phyloP scores from a whole-genome alignment of 73 alveolate species.

The Blepharisma stoltei region DNA sequence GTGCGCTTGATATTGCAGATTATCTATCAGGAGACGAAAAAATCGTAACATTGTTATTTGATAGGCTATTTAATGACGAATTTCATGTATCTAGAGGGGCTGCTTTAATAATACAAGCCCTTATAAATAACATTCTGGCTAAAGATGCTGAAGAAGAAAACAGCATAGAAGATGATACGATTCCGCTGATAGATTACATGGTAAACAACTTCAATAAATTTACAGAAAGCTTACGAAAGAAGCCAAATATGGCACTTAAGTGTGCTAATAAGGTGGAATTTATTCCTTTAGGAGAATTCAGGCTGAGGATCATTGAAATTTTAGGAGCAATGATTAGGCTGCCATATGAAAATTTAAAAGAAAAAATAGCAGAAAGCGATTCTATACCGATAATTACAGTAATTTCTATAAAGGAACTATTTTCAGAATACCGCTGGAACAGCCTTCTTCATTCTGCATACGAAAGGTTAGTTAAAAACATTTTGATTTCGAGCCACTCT shows the following conservation, averaged over 20 bases:
- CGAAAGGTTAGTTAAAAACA: no score
- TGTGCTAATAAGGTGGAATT: no score
- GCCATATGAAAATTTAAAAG: not conserved
- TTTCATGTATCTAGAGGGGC: not conserved
- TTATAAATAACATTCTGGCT: no score
- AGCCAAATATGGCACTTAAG: not conserved
- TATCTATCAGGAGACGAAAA: not conserved
- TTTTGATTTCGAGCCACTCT: no score
- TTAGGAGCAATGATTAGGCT: not conserved
- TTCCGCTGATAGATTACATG: no score
- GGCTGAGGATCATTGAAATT: not conserved
- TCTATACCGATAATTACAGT: not conserved
- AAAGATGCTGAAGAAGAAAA: no score
- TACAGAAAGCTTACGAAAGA: no score
- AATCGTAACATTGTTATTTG: not conserved
- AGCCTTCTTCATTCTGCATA: not conserved
- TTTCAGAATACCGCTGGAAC: not conserved
- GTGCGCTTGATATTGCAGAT: not conserved
- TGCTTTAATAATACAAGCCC: no score
- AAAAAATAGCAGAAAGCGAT: not conserved
- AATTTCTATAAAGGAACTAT: not conserved
- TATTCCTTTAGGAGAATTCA: not conserved
- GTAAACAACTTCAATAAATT: no score
- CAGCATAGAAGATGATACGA: no score
- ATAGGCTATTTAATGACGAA: not conserved